Evolutionary conservation across 495 filamentous ascomycete genomes (phyloP).

Genomic region (Pseudevernia furfuracea): DNA sequence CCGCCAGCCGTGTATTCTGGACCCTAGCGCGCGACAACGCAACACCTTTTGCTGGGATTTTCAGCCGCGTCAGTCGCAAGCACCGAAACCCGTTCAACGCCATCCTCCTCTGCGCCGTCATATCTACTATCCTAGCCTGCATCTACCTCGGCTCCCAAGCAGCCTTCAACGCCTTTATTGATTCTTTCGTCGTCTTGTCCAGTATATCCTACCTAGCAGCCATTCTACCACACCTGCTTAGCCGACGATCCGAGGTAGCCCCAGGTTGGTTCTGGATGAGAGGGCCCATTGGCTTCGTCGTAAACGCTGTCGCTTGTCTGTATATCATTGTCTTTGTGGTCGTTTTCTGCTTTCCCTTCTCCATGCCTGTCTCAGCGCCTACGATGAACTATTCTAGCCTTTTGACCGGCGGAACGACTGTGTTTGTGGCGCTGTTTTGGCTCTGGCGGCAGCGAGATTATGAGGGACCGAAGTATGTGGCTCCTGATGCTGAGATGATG

Average conservation of each 20-base stretch:
- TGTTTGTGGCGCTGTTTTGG: conserved; percentile 39
- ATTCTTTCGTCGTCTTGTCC: conserved; percentile 67
- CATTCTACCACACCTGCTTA: conserved; percentile 60
- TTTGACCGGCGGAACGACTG: conserved; percentile 51
- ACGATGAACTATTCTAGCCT: conserved; percentile 69
- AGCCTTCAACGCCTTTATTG: conserved; percentile 65
- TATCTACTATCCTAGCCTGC: conserved; percentile 57
- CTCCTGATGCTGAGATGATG: conserved; percentile 15
- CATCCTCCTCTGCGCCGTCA: conserved; percentile 31
- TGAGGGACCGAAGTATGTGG: conserved; percentile 22
- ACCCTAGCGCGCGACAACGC: conserved; percentile 64
- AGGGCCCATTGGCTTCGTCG: conserved; percentile 42
- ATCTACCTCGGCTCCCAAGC: conserved; percentile 63
- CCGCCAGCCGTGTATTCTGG: conserved; percentile 68
- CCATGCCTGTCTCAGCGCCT: conserved; percentile 44
- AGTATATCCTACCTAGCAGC: conserved; percentile 64
- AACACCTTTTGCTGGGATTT: conserved; percentile 33
- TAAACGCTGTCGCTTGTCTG: conserved; percentile 49
- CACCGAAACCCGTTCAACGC: conserved; percentile 21
- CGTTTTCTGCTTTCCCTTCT: conserved; percentile 69
- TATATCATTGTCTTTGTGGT: conserved; percentile 61
- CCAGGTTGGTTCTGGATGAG: conserved; percentile 64
- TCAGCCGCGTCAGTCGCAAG: conserved; percentile 32
- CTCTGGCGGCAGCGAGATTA: conserved; percentile 30
- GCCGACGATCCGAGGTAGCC: conserved; percentile 52